Conservation (phyloP, 768 basidiomycete genomes). For the Tulasnella sp. region DNA sequence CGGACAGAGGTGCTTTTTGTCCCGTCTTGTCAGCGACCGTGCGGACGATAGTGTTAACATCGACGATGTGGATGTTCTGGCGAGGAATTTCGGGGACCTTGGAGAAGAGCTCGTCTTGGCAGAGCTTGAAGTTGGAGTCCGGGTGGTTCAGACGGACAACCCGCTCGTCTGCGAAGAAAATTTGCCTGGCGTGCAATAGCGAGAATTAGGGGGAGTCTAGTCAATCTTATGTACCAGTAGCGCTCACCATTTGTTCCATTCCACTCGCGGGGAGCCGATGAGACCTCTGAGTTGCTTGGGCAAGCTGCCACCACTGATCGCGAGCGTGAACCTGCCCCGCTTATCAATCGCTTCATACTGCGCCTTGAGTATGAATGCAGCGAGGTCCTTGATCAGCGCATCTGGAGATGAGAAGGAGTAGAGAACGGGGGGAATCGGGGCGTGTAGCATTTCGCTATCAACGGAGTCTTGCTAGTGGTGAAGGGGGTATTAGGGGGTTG, state of each 20-base stretch:
- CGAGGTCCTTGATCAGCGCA: slow-evolving; percentile 52
- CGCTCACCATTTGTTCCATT: slow-evolving; percentile 92
- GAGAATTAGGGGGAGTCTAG: not conserved
- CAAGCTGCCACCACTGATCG: slow-evolving; percentile 86
- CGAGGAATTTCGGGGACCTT: slow-evolving; percentile 61
- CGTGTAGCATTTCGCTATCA: too few species aligned
- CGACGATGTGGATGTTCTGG: slow-evolving; percentile 73
- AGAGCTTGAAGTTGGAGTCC: slow-evolving; percentile 84
- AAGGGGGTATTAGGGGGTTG: too few species aligned
- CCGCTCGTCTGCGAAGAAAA: slow-evolving; percentile 96
- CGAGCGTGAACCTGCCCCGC: slow-evolving; percentile 82
- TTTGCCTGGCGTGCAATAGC: slow-evolving; percentile 52
- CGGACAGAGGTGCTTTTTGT: not conserved
- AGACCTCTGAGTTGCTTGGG: slow-evolving; percentile 70
- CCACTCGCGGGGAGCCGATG: slow-evolving; percentile 43
- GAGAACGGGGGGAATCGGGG: slow-evolving; percentile 50
- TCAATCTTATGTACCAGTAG: not conserved
- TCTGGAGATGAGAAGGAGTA: slow-evolving; percentile 50
- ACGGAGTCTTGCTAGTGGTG: too few species aligned
- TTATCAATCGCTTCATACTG: slow-evolving; percentile 84
- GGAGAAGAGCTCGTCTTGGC: slow-evolving; percentile 58
- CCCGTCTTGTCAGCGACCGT: not conserved
- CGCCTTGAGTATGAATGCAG: slow-evolving; percentile 69
- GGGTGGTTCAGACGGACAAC: slow-evolving; percentile 83
- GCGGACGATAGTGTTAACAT: slow-evolving; percentile 48